Base-by-base conservation (phyloP, 257 asterid species). In the Osmanthus fragrans region DNA sequence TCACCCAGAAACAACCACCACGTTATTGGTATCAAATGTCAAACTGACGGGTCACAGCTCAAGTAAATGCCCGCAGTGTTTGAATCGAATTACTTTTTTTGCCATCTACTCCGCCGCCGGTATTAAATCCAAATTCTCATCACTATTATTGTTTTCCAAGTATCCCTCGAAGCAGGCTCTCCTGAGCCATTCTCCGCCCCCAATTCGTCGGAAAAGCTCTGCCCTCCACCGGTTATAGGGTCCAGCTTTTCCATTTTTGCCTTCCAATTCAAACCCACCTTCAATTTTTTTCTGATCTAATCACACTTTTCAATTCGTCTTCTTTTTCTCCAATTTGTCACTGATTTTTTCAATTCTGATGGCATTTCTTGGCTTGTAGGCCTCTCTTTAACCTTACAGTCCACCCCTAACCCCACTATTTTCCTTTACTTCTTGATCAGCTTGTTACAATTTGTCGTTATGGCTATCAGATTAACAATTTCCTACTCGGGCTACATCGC, bases 381-480 rank as follows among this genome's bases (percentile, higher is more conserved):
- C 51, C 49, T 76, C 82, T 76, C 69, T 19, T 49, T 76, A 25
- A 64, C 80, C 77, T 75, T 82, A 29, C 58, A 79, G 39, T 70
- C 54, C 18, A 10, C 65, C 39, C 33, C 76, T 47, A 37, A 79
- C 75, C 76, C 73, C 27, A 51, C 77, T 42, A 87, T 89, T 85
- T 72, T 82, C 81, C 79, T 69, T 49, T 80, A 47, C 82, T 63
- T 80, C 84, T 76, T 83, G 2, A n/a, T 87, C 56, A 13, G 80
- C 72, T 73, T 83, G 71, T 30, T 85, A 72, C 82, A 76, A 85
- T 80, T 83, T 33, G 71, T 75, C 3, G 42, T 83, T 66, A 93
- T 96, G 99, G 99, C 99, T 77, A 87, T 96, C 76, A 86, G 99
- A 42, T 88, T 86, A 81, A 92, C 97, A 70, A 93, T 89, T 78